Evolutionary conservation across 2,329 filamentous ascomycete species (phyloP), one percentile per base, ranked within the genome.

Genomic region (Tolypocladium nubicola): DNA sequence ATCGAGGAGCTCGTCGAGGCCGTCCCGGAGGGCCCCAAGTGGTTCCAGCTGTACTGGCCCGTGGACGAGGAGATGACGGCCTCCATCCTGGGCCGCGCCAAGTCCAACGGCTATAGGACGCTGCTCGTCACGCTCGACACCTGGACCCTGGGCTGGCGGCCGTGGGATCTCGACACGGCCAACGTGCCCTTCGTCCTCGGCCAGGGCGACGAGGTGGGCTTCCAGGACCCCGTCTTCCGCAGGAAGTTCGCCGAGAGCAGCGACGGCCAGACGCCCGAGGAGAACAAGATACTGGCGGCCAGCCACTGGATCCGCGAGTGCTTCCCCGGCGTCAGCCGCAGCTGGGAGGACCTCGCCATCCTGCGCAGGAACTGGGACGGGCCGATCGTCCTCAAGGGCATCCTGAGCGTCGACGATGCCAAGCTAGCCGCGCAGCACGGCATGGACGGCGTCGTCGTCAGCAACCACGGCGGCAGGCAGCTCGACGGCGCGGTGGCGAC

Each of bases 11-110:
- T 89, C 0, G 85, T 83, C 0, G 65, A 74, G 9, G 83, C 82
- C 0, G 83, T 79, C 54, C 79, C 79, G 0, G 71, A 79, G 6
- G 81, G 82, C 0, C 75, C 79, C 38, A 74, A 85, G 13, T 91
- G 86, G 85, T 91, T 80, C 67, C 88, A 91, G 66, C 78, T 91
- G 0, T 91, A 91, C 72, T 90, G 86, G 85, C 87, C 87, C 0
- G 71, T 77, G 23, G 79, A 82, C 56, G 79, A 90, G 55, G 80
- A 85, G 3, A 74, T 90, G 56, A 90, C 87, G 0, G 72, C 78
- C 0, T 87, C 82, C 1, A 71, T 90, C 19, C 75, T 90, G 5
- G 66, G 70, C 1, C 78, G 86, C 0, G 88, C 86, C 0, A 83
- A 82, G 65, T 74, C 71, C 0, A 78, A 75, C 38, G 87, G 86